Percentiles rank a stretch among this genome's conserved stretches.
These are phyloP conservation scores for Mortierella sp. DNA, from an alignment of 371 early-diverging fungal species.

Conservation along the genomic window DNA sequence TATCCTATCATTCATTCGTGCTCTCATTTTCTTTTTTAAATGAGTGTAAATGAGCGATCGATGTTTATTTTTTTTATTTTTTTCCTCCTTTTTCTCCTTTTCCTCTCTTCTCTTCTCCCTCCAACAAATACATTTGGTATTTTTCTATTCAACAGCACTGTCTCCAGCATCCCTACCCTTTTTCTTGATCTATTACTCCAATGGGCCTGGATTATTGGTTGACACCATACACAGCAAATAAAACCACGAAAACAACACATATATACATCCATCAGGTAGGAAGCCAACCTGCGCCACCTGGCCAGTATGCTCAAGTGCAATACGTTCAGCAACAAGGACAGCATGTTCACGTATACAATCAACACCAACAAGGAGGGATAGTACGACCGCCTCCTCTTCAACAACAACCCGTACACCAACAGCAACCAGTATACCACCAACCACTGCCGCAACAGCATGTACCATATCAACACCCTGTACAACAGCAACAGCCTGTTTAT, in stretches of 20 bases:
- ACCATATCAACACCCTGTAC: background rate
- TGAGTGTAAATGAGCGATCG: background rate
- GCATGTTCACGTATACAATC: background rate
- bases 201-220: slow-evolving; percentile 23
- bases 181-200: background rate
- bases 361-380: background rate
- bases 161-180: background rate
- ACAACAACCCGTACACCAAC: slow-evolving; percentile 1
- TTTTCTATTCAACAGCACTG: background rate
- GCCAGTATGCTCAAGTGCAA: background rate
- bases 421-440: background rate
- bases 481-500: background rate
- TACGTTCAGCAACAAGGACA: background rate
- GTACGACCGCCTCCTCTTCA: background rate
- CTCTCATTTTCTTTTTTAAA: background rate
- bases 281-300: background rate
- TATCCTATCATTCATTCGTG: no score
- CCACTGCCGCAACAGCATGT: background rate
- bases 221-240: slow-evolving; percentile 13
- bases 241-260: slow-evolving; percentile 3
- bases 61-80: background rate
- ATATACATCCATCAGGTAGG: slow-evolving; percentile 13
- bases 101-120: background rate
- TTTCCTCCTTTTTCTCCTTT: background rate
- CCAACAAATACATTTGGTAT: background rate